A percentile compares a stretch with the other conserved stretches of the same genome.
phyloP scores from a whole-genome alignment of 345 rosid species.

The Murraya paniculata region DNA sequence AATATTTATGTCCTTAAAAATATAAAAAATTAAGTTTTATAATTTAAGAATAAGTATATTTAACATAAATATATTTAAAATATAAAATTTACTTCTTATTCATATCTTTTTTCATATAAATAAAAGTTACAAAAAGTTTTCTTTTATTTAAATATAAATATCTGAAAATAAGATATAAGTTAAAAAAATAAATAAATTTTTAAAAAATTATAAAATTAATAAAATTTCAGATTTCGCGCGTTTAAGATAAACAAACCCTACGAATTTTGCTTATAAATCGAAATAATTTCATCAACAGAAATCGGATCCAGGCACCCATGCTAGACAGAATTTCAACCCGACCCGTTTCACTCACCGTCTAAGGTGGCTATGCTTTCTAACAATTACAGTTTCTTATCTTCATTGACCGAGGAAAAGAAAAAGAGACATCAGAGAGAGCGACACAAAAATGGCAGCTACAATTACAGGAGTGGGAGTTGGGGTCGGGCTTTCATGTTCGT shows the following conservation, averaged over 20 bases:
- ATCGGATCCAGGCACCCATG: neutral
- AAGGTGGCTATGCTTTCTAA: neutral
- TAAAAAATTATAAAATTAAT: no score
- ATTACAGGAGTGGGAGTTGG: conserved; percentile 49
- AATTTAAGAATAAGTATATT: no score
- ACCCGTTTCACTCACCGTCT: neutral
- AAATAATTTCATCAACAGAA: neutral
- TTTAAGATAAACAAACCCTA: no score
- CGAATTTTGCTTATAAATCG: neutral
- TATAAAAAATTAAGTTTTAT: no score
- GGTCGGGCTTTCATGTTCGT: conserved; percentile 45
- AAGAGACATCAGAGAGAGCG: conserved; percentile 6
- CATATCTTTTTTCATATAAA: no score
- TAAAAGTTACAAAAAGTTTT: rapidly evolving
- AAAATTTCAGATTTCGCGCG: no score
- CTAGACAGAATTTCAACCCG: neutral
- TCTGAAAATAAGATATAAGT: no score
- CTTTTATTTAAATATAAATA: no score
- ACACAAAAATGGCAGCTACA: conserved; percentile 41
- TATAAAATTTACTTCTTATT: no score
- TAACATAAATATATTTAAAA: no score
- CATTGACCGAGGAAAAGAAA: neutral
- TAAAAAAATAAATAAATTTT: no score
- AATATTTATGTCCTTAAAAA: no score
- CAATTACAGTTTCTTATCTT: conserved; percentile 18